Evolutionary conservation across 345 rosid genomes (phyloP).

Genomic region (Erysimum cheiranthoides): DNA sequence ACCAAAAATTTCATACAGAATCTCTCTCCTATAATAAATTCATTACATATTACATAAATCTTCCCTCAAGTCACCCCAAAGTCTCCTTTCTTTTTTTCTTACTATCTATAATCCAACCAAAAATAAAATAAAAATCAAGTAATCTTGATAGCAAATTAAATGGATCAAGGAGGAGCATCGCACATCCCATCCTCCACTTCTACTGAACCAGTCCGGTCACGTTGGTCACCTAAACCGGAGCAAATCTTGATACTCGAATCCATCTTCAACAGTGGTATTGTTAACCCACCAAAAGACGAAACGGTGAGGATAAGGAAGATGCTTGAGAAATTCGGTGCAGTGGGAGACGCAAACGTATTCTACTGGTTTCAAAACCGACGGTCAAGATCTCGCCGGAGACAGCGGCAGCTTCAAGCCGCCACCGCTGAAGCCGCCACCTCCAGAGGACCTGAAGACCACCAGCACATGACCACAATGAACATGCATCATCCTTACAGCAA

Average conservation of each 20-base stretch:
- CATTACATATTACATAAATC: slow-evolving; percentile 3
- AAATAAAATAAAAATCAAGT: not conserved
- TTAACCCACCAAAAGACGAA: slow-evolving; percentile 95
- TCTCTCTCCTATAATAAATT: slow-evolving; percentile 40
- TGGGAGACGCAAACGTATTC: slow-evolving; percentile 95
- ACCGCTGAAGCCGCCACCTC: slow-evolving; percentile 23
- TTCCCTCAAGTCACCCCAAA: slow-evolving; percentile 22
- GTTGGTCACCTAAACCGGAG: slow-evolving; percentile 99
- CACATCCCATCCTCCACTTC: slow-evolving; percentile 51
- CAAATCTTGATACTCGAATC: slow-evolving; percentile 97
- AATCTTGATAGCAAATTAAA: slow-evolving; percentile 48
- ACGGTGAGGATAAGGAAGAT: slow-evolving; percentile 87
- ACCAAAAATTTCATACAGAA: not conserved
- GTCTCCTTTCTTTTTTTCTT: slow-evolving; percentile 34
- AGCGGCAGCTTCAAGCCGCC: slow-evolving; percentile 84
- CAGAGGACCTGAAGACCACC: slow-evolving; percentile 28
- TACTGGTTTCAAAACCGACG: slow-evolving; percentile 99
- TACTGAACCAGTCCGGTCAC: slow-evolving; percentile 80
- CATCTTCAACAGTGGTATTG: slow-evolving; percentile 97
- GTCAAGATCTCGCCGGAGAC: slow-evolving; percentile 95
- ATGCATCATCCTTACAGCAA: slow-evolving; percentile 42
- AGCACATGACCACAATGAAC: slow-evolving; percentile 29
- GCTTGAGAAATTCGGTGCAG: slow-evolving; percentile 93
- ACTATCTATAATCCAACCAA: slow-evolving; percentile 40
- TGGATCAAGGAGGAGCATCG: slow-evolving; percentile 74